Evolutionary conservation across 768 basidiomycete species (phyloP).

Genomic region (Lentinula sp.): DNA sequence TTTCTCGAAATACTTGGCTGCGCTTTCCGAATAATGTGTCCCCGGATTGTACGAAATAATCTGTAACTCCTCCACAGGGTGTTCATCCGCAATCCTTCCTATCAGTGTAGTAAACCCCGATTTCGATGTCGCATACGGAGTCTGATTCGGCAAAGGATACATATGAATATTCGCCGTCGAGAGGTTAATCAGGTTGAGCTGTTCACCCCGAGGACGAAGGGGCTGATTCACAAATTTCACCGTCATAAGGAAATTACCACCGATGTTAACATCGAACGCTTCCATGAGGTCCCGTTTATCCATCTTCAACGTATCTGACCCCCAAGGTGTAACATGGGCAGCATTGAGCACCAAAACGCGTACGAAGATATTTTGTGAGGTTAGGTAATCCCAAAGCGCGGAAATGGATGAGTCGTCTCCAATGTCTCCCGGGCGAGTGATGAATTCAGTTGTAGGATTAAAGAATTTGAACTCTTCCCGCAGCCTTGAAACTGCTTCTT

Average conservation of each 20-base stretch:
- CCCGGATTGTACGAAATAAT: constrained; percentile 1
- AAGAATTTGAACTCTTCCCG: neutral
- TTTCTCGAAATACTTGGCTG: neutral
- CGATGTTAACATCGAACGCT: neutral
- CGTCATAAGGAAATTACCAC: neutral
- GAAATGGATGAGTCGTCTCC: neutral
- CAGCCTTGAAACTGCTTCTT: neutral
- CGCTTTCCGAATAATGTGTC: neutral
- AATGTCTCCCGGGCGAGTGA: neutral
- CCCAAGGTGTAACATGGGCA: neutral
- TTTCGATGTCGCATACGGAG: neutral
- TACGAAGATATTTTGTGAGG: neutral
- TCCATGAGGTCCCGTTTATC: neutral
- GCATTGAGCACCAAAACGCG: neutral
- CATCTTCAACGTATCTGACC: neutral
- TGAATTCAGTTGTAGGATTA: neutral
- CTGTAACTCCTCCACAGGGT: neutral
- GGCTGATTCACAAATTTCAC: neutral
- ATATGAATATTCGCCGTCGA: neutral
- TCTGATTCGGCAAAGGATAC: neutral
- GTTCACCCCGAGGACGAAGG: neutral
- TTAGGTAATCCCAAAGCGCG: neutral
- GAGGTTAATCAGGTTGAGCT: neutral
- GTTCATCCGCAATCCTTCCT: neutral
- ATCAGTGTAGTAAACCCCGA: neutral